phyloP scores from a whole-genome alignment of 164 flowering plant species.

The Stephania japonica region DNA sequence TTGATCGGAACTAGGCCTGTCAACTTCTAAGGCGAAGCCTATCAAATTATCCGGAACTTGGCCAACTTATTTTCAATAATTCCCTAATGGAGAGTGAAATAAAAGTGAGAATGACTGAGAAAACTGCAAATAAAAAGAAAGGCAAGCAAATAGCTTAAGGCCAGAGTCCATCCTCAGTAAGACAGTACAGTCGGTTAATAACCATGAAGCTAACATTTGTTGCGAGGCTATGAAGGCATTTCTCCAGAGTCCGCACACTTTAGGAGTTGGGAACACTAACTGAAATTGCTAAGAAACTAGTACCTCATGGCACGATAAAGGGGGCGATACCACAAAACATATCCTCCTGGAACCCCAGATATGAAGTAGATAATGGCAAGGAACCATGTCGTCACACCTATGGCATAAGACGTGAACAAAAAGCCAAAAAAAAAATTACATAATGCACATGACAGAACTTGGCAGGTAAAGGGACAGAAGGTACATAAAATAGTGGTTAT shows the following conservation, averaged over 20 bases:
- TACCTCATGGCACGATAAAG: conserved; percentile 97
- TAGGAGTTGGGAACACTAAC: background rate
- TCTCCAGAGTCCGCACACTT: background rate
- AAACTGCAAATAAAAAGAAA: background rate
- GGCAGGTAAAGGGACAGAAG: background rate
- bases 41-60: background rate
- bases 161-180: background rate
- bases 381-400: conserved; percentile 85
- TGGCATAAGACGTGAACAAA: conserved; percentile 9
- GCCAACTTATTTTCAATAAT: background rate
- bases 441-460: background rate
- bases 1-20: background rate
- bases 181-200: background rate
- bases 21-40: background rate
- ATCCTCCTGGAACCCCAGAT: conserved; percentile 89
- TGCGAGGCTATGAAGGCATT: background rate
- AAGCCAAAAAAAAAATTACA: conserved; percentile 3
- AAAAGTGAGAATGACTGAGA: background rate
- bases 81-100: background rate
- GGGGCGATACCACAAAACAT: conserved; percentile 96
- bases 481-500: background rate
- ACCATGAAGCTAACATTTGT: background rate
- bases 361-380: conserved; percentile 89
- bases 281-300: background rate
- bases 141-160: background rate